A percentile compares a stretch with the other conserved stretches of the same genome.
These are phyloP conservation scores for Actinomortierella ambigua DNA, from an alignment of 371 early-diverging fungal genomes.

Conservation along the genomic window DNA sequence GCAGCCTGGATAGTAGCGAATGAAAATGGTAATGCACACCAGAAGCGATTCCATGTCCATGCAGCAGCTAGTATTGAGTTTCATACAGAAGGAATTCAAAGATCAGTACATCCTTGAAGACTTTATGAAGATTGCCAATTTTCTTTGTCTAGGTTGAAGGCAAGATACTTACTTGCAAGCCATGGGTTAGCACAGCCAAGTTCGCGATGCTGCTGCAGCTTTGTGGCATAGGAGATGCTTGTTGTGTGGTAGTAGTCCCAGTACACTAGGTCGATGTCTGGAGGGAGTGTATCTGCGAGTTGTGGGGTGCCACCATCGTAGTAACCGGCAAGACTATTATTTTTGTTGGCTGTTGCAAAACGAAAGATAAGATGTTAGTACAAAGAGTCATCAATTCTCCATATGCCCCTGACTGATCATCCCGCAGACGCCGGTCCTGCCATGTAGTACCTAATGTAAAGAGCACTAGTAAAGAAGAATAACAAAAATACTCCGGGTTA, in stretches of 20 bases:
- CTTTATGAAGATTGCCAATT: no score
- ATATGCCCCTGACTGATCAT: neutral
- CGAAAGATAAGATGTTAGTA: constrained; percentile 21
- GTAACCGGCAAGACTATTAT: constrained; percentile 78
- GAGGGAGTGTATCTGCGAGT: constrained; percentile 64
- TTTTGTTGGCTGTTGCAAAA: constrained; percentile 67
- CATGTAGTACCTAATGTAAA: constrained; percentile 61
- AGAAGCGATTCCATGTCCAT: constrained; percentile 90
- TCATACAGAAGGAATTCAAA: neutral
- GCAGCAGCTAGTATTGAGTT: constrained; percentile 49
- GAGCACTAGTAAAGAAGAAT: constrained; percentile 51
- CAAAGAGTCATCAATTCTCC: neutral
- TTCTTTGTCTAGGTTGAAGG: no score
- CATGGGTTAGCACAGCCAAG: constrained; percentile 81
- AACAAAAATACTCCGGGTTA: neutral
- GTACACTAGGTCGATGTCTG: constrained; percentile 75
- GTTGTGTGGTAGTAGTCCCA: constrained; percentile 90
- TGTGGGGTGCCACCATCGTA: constrained; percentile 72
- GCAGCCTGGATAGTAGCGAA: constrained; percentile 80
- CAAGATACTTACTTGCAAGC: constrained; percentile 67
- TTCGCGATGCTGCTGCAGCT: constrained; percentile 82
- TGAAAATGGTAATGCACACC: constrained; percentile 81
- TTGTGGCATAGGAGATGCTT: constrained; percentile 70
- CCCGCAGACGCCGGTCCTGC: neutral
- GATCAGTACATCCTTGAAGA: no score